Conservation (phyloP, 805 yeast species). For the Wickerhamomyces sydowiorum region DNA sequence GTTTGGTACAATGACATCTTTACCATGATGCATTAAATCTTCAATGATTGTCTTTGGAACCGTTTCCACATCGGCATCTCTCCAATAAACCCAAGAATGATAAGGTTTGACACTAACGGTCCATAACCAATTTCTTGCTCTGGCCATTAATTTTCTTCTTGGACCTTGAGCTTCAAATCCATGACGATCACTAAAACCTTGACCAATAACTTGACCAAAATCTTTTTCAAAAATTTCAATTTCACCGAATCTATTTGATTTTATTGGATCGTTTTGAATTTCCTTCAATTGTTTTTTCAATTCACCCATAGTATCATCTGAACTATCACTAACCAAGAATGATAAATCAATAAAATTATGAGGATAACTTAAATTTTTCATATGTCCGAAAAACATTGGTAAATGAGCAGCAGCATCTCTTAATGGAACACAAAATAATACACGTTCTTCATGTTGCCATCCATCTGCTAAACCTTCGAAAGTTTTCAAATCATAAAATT, state of each 20-base stretch:
- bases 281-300: slow-evolving; percentile 51
- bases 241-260: slow-evolving; percentile 62
- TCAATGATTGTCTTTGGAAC: slow-evolving; percentile 81
- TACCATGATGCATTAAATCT: slow-evolving; percentile 88
- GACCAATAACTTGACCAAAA: slow-evolving; percentile 92
- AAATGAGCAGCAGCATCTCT: slow-evolving; percentile 90
- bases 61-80: slow-evolving; percentile 95
- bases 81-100: slow-evolving; percentile 96
- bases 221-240: slow-evolving; percentile 88
- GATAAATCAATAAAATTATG: slow-evolving; percentile 81
- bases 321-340: slow-evolving; percentile 84
- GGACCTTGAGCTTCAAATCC: slow-evolving; percentile 97
- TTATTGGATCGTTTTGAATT: slow-evolving; percentile 64
- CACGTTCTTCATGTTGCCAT: slow-evolving; percentile 76
- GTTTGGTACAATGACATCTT: slow-evolving; percentile 91
- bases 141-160: slow-evolving; percentile 90
- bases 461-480: slow-evolving; percentile 72
- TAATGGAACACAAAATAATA: slow-evolving; percentile 82
- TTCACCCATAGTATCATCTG: slow-evolving; percentile 79
- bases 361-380: slow-evolving; percentile 79
- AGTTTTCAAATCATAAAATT: slow-evolving; percentile 66
- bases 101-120: slow-evolving; percentile 84
- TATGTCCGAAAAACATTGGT: slow-evolving; percentile 83
- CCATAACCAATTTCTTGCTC: slow-evolving; percentile 93
- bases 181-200: slow-evolving; percentile 89